phyloP scores from a whole-genome alignment of 805 yeast species.

The Naumovozyma dairenensis region DNA sequence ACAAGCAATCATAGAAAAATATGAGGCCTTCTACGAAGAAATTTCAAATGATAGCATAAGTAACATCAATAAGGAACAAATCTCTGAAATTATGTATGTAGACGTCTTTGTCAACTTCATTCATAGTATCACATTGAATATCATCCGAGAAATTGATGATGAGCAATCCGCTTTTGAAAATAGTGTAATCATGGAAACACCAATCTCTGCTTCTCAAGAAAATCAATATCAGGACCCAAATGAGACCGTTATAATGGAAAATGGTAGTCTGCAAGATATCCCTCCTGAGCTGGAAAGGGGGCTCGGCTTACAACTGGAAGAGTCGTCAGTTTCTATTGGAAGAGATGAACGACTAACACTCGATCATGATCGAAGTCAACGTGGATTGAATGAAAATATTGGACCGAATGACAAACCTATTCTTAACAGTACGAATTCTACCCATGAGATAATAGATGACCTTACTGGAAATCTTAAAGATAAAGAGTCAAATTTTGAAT shows the following conservation, averaged over 20 bases:
- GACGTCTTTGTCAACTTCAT: constrained; percentile 49
- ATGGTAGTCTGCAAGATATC: background rate
- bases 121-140: constrained; percentile 1
- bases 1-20: constrained; percentile 47
- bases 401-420: no score
- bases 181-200: background rate
- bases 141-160: constrained; percentile 1
- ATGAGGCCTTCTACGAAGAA: constrained; percentile 41
- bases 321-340: no score
- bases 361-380: no score
- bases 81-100: constrained; percentile 49
- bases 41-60: constrained; percentile 24
- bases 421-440: no score
- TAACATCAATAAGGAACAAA: constrained; percentile 21
- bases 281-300: no score
- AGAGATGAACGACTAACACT: no score
- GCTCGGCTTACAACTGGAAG: no score
- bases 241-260: background rate
- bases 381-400: no score
- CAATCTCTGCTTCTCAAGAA: background rate
- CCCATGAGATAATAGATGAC: no score
- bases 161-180: background rate
- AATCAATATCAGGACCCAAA: background rate
- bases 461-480: no score
- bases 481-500: no score